Conservation (phyloP, 495 filamentous ascomycete genomes). For the Xylaria palmicola region DNA sequence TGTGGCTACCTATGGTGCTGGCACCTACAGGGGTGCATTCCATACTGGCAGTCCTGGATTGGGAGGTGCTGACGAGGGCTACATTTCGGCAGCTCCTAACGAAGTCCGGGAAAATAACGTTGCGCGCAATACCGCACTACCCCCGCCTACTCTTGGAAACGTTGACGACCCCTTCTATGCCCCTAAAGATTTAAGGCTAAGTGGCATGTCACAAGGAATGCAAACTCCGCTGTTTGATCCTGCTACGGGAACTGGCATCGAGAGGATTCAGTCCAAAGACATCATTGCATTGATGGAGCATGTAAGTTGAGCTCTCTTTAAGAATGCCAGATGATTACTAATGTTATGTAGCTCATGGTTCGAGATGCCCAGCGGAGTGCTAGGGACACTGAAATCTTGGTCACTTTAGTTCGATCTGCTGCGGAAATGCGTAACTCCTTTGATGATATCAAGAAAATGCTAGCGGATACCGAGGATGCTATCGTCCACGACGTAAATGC, state of each 20-base stretch:
- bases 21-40: conserved; percentile 41
- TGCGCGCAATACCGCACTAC: conserved; percentile 58
- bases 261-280: conserved; percentile 93
- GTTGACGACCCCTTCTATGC: conserved; percentile 61
- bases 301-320: conserved; percentile 48
- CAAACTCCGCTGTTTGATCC: conserved; percentile 87
- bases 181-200: conserved; percentile 64
- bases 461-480: conserved; percentile 80
- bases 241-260: conserved; percentile 83
- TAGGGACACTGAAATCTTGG: conserved; percentile 92
- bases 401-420: conserved; percentile 89
- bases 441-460: conserved; percentile 91
- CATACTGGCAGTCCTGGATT: conserved; percentile 52
- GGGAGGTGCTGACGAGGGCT: conserved; percentile 74
- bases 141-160: conserved; percentile 50
- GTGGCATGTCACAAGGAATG: conserved; percentile 89
- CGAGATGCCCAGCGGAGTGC: conserved; percentile 96
- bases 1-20: conserved; percentile 33
- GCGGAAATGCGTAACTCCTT: conserved; percentile 98
- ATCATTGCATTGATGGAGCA: conserved; percentile 98
- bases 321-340: neutral
- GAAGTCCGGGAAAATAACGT: conserved; percentile 59
- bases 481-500: conserved; percentile 81
- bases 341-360: conserved; percentile 74
- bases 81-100: conserved; percentile 79